These are phyloP conservation scores for Cicer judaicum DNA, from an alignment of 306 rosid genomes.

Conservation along the genomic window DNA sequence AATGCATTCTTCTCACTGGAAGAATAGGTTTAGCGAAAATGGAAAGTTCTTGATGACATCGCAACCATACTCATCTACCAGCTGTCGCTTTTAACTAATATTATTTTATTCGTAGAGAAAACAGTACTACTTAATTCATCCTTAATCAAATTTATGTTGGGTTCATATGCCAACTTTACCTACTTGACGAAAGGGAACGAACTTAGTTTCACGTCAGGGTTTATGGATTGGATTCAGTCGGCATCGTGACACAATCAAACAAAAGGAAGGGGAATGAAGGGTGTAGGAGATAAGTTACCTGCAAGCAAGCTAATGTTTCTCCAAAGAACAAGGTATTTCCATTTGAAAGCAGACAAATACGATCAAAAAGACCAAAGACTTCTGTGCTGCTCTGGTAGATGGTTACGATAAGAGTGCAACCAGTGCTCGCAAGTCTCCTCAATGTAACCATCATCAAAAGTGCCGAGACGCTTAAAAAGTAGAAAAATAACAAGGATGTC, in stretches of 20 bases:
- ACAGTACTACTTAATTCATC: conserved; percentile 29
- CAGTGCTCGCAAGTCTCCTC: conserved; percentile 97
- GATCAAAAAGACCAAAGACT: conserved; percentile 98
- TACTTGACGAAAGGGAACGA: too few relatives aligned
- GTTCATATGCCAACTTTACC: too few relatives aligned
- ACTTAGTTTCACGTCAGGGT: too few relatives aligned
- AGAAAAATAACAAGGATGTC: conserved; percentile 34
- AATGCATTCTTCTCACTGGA: conserved; percentile 35
- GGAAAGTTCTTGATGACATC: not conserved
- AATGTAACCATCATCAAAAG: conserved; percentile 99
- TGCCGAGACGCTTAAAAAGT: conserved; percentile 79
- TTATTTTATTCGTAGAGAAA: not conserved
- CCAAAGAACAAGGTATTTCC: conserved; percentile 97
- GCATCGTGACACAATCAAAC: too few relatives aligned
- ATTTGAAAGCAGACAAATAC: conserved; percentile 96
- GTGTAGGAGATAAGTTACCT: conserved; percentile 59
- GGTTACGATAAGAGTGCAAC: conserved; percentile 86
- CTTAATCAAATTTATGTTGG: conserved; percentile 11
- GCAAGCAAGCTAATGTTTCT: conserved; percentile 97
- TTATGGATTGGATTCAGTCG: too few relatives aligned
- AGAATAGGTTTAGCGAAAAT: conserved; percentile 16
- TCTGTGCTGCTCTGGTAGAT: conserved; percentile 98
- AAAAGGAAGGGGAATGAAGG: not conserved
- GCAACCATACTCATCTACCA: conserved; percentile 17
- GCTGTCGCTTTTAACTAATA: not conserved